Base-by-base conservation (phyloP, 1,284 basidiomycete genomes). In the Rhizoctonia solani region DNA sequence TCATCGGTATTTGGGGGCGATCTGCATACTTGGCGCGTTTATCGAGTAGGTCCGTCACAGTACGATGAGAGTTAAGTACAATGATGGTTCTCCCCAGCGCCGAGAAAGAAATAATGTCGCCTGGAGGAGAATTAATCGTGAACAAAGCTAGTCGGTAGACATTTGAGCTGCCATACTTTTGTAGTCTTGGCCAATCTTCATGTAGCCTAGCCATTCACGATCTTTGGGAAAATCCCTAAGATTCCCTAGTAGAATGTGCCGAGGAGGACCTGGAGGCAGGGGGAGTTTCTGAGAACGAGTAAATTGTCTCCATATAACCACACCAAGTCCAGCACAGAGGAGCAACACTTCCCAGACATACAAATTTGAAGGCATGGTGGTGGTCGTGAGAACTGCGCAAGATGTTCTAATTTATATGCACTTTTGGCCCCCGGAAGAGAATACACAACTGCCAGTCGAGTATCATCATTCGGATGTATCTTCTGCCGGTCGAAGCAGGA, bases 41-140 rank as follows among this genome's bases (percentile, higher is more conserved):
- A 41, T 83, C 81, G 25, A 85, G 73, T 3, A 85, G 76, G 32
- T 83, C 82, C 21, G 75, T 72, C 9, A 78, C 76, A 0, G 75
- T 79, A 69, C 77, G 71, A 29, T 76, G 72, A 4, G 81, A 80
- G 69, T 83, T 85, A 44, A 84, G 72, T 27, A 84, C 74, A 39
- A 83, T 71, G 55, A 84, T 75, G 32, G 78, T 79, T 66, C 82
- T 82, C 30, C 82, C 81, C 34, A 82, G 74, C n/a, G 80, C 75
- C 44, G 74, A 73, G 39, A 83, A 73, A 69, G 82, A 82, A 37
- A 83, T 77, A 84, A 89, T 74, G 72, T 81, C 63, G 41, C 63
- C 63, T 66, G 27, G 21, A 44, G 23, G 13, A 2, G 16, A 37
- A n/a, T n/a, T 39, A 8, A 39, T 39, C 21, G 19, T 19, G 44